Evolutionary conservation across 31 red algal genomes (phyloP), one percentile per base, ranked within the genome.

Genomic region (Odonthalia washingtoniensis): DNA sequence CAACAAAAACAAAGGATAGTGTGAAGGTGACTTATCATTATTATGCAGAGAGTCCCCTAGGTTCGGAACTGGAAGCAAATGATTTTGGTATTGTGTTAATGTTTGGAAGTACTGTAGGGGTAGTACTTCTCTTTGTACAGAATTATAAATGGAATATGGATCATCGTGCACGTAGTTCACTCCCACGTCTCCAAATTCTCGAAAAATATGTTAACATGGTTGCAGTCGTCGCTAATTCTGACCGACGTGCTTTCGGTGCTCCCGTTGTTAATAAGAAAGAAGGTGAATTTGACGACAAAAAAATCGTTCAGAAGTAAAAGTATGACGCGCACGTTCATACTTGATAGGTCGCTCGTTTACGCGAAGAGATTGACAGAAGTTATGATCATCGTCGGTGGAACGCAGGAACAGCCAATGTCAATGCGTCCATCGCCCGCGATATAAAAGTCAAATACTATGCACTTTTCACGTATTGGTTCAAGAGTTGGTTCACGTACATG

Each of bases 371-470:
- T 94, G 14, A 31, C 74, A 16, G 92, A 94, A 42, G 74, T 94
- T 30, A 66, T 94, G 80, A 72, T 85, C 1, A 80, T 94, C 9
- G 81, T 88, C n/a, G 92, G 92, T 26, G 85, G 81, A 12, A 85
- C 92, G 16, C 83, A 84, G 70, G 67, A 80, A 42, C 80, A n/a
- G n/a, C n/a, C n/a, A n/a, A n/a, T n/a, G n/a, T n/a, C n/a, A n/a
- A n/a, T n/a, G n/a, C n/a, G n/a, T n/a, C n/a, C n/a, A n/a, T n/a
- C n/a, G n/a, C n/a, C n/a, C n/a, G n/a, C n/a, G n/a, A n/a, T n/a
- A n/a, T n/a, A n/a, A n/a, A n/a, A n/a, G n/a, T n/a, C n/a, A n/a
- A n/a, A n/a, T n/a, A n/a, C n/a, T n/a, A n/a, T n/a, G n/a, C n/a
- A n/a, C n/a, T n/a, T n/a, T n/a, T n/a, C n/a, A n/a, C n/a, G n/a